Percentiles rank a stretch among this genome's conserved stretches.
Evolutionary conservation across 2,329 filamentous ascomycete genomes (phyloP).

Genomic region (Microsporum audouinii): DNA sequence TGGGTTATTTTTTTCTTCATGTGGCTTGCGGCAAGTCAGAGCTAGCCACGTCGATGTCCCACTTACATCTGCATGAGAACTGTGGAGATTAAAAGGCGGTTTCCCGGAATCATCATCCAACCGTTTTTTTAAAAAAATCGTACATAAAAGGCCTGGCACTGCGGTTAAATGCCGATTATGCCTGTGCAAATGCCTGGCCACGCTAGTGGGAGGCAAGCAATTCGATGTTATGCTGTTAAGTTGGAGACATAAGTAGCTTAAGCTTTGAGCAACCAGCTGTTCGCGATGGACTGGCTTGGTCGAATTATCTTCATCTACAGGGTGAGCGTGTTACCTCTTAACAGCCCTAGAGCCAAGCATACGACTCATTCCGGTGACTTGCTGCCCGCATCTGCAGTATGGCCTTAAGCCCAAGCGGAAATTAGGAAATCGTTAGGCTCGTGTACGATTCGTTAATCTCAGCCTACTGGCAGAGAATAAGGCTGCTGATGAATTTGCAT

Average conservation of each 20-base stretch:
- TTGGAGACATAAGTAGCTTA: not conserved
- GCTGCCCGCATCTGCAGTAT: not conserved
- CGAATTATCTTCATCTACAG: not conserved
- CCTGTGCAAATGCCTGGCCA: not conserved
- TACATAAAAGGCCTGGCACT: not conserved
- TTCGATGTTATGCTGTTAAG: not conserved
- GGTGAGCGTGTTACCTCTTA: not conserved
- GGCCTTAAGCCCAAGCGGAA: not conserved
- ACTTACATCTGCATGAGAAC: not conserved
- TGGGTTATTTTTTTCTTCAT: not conserved
- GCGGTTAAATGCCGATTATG: not conserved
- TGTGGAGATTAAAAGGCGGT: not conserved
- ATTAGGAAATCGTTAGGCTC: not conserved
- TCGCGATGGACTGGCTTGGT: not conserved
- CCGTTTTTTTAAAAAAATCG: not conserved
- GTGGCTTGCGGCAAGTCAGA: not conserved
- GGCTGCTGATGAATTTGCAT: no score
- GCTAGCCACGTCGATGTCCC: conserved; percentile 2
- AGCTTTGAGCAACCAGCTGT: not conserved
- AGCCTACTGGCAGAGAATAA: no score
- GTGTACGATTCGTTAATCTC: no score
- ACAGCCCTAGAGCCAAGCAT: not conserved
- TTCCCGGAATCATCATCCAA: not conserved
- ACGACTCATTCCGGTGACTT: not conserved
- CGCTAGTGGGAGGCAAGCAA: not conserved